Evolutionary conservation across 495 filamentous ascomycete genomes (phyloP).

Genomic region (Penicillium daleae): DNA sequence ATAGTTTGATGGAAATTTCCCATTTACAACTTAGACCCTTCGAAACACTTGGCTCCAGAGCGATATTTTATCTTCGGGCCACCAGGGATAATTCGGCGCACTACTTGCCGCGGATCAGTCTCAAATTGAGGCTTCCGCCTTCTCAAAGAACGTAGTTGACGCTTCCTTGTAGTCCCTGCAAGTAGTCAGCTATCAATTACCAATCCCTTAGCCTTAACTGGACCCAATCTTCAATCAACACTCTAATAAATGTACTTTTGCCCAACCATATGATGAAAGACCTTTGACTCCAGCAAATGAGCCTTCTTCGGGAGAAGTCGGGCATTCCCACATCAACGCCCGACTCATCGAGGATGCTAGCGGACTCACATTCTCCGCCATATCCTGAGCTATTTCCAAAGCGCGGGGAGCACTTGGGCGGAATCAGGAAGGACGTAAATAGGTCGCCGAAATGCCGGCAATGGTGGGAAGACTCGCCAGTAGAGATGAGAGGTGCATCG

Average conservation of each 20-base stretch:
- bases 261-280: slow-evolving; percentile 58
- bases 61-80: slow-evolving; percentile 26
- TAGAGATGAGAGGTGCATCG: slow-evolving; percentile 52
- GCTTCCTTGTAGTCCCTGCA: slow-evolving; percentile 44
- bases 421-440: slow-evolving; percentile 53
- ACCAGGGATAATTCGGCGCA: slow-evolving; percentile 33
- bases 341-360: slow-evolving; percentile 56
- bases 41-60: slow-evolving; percentile 11
- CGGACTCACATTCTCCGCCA: slow-evolving; percentile 55
- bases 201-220: neutral
- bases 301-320: slow-evolving; percentile 54
- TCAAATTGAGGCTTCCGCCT: slow-evolving; percentile 53
- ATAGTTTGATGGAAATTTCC: neutral
- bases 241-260: slow-evolving; percentile 25
- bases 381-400: slow-evolving; percentile 55
- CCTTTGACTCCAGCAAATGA: slow-evolving; percentile 59
- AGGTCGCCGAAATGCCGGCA: slow-evolving; percentile 50
- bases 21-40: slow-evolving; percentile 24
- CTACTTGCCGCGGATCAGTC: slow-evolving; percentile 28
- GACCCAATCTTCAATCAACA: neutral
- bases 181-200: slow-evolving; percentile 9
- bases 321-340: slow-evolving; percentile 59
- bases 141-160: slow-evolving; percentile 49
- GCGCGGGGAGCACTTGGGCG: slow-evolving; percentile 54
- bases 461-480: slow-evolving; percentile 41